Conservation (phyloP, 352 stramenopile species). For the Phytopythium cucurbitacearum region DNA sequence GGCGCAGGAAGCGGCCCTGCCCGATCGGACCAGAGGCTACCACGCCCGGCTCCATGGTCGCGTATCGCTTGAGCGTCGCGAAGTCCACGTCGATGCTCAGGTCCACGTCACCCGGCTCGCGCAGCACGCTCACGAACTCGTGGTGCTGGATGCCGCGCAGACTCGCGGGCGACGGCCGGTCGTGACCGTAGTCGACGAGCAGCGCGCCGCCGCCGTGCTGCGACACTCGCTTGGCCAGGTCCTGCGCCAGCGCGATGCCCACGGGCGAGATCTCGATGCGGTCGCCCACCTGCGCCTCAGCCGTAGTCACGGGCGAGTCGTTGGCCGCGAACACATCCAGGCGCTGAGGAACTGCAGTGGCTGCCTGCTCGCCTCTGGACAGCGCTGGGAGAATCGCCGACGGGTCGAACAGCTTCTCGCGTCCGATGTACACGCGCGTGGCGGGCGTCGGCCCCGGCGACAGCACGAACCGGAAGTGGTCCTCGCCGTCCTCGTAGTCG, state of each 20-base stretch:
- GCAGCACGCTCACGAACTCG: slow-evolving; percentile 91
- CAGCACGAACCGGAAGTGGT: slow-evolving; percentile 93
- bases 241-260: slow-evolving; percentile 88
- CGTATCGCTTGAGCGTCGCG: slow-evolving; percentile 61
- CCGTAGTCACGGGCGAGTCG: slow-evolving; percentile 40
- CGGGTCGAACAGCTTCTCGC: slow-evolving; percentile 76
- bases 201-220: slow-evolving; percentile 84
- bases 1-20: slow-evolving; percentile 92
- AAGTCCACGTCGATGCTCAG: slow-evolving; percentile 90
- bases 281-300: slow-evolving; percentile 67
- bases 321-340: slow-evolving; percentile 44
- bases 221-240: slow-evolving; percentile 88
- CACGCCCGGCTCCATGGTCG: slow-evolving; percentile 48
- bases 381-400: slow-evolving; percentile 5
- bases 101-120: slow-evolving; percentile 91
- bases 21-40: slow-evolving; percentile 85
- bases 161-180: slow-evolving; percentile 86
- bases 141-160: slow-evolving; percentile 94
- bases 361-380: slow-evolving; percentile 4
- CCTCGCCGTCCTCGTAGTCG: slow-evolving; percentile 65
- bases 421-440: slow-evolving; percentile 85
- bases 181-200: slow-evolving; percentile 95
- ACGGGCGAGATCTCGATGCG: slow-evolving; percentile 94
- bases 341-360: slow-evolving; percentile 19
- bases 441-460: slow-evolving; percentile 90